Evolutionary conservation across 192 early-diverging fungal species (phyloP), one percentile per base, ranked within the genome.

Genomic region (Coemansia sp.): DNA sequence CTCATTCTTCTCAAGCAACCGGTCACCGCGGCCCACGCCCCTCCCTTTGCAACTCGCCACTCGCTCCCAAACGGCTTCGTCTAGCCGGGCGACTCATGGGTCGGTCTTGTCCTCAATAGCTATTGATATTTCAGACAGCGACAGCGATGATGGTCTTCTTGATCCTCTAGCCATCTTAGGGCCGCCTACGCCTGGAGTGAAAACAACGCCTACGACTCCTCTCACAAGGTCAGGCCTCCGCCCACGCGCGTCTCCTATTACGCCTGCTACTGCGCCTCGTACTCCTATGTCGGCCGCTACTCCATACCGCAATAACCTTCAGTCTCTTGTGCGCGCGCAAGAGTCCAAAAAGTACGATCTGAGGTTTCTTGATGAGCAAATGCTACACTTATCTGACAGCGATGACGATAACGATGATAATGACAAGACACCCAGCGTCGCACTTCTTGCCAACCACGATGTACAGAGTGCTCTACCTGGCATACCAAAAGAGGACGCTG

Each of bases 141-240:
- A 70, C 50, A 76, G 74, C 53, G 75, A 82, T 58, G 69, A 63
- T 27, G 72, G 57, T 16, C 68, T 83, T 38, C 66, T 83, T 2
- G 80, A 83, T 27, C 69, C 70, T 33, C 18, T 64, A n/a, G 62
- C n/a, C 27, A 69, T 83, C 1, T 72, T 83, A 5, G 80, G 66
- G 12, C 46, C 44, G 15, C 12, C 47, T 15, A 22, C 60, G 2
- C 34, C 66, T 38, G 29, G 49, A 47, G 49, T n/a, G 24, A 18
- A 33, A 24, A 20, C 22, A 5, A 47, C 33, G 12, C 49, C 58
- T 9, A 20, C 40, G 3, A 62, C n/a, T 1, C 41, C 64, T 60
- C 27, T 29, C 27, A 4, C 33, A 36, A 13, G 57, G 57, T 18
- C 57, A 3, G 33, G 33, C 33, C 33, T 60, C 61, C 20, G 47